These are phyloP conservation scores for Linnemannia hyalina DNA, from an alignment of 192 early-diverging fungal species.

Conservation along the genomic window DNA sequence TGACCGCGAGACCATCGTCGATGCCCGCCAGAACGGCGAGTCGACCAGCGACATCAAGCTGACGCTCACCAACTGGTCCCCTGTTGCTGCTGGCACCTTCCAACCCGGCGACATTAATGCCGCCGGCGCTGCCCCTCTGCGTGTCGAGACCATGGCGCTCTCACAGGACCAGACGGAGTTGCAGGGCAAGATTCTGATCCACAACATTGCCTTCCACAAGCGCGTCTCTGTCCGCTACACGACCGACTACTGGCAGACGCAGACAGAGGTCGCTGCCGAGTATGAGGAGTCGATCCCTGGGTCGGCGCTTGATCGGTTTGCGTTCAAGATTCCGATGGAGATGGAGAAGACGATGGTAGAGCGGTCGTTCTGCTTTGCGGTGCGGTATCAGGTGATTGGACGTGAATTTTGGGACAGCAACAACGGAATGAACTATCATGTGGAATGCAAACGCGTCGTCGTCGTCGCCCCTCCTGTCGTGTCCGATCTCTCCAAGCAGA, in stretches of 20 bases:
- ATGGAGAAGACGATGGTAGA: constrained; percentile 55
- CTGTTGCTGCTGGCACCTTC: constrained; percentile 31
- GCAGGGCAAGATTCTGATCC: constrained; percentile 78
- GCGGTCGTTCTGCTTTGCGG: constrained; percentile 71
- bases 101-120: constrained; percentile 40
- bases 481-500: constrained; percentile 31
- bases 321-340: constrained; percentile 69
- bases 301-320: constrained; percentile 79
- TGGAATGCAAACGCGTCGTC: constrained; percentile 59
- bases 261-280: constrained; percentile 72
- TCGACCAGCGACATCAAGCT: constrained; percentile 51
- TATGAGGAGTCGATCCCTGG: constrained; percentile 71
- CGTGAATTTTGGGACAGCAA: constrained; percentile 97
- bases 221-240: constrained; percentile 84
- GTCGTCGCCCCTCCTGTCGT: constrained; percentile 9
- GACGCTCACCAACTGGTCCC: constrained; percentile 54
- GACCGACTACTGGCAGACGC: constrained; percentile 84
- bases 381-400: constrained; percentile 78
- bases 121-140: constrained; percentile 59
- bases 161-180: constrained; percentile 67
- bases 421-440: constrained; percentile 85
- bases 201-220: constrained; percentile 92
- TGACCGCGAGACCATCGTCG: constrained; percentile 52
- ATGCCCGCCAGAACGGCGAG: constrained; percentile 15
- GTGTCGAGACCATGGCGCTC: constrained; percentile 68